Conservation (phyloP, 371 early-diverging fungal species). For the Actinomortierella wolfii region DNA sequence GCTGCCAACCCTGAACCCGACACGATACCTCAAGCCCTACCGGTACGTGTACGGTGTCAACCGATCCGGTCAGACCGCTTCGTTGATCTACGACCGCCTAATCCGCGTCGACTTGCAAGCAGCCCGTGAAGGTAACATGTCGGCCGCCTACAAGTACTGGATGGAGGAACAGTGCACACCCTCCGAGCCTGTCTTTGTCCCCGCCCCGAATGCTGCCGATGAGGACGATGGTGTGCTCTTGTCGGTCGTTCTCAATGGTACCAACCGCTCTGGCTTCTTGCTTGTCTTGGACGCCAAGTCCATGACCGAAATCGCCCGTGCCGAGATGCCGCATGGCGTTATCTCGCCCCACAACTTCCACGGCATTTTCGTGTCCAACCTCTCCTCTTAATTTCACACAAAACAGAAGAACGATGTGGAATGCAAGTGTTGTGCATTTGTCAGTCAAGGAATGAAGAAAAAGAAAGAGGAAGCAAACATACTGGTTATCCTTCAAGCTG, state of each 20-base stretch:
- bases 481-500: too few species aligned
- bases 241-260: slow-evolving; percentile 53
- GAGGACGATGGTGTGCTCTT: slow-evolving; percentile 72
- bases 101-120: slow-evolving; percentile 51
- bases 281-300: slow-evolving; percentile 58
- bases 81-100: slow-evolving; percentile 49
- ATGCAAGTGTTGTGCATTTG: too few species aligned
- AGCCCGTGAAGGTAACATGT: slow-evolving; percentile 15
- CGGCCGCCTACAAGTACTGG: slow-evolving; percentile 40
- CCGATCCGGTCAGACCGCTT: slow-evolving; percentile 49
- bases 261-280: slow-evolving; percentile 51
- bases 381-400: too few species aligned
- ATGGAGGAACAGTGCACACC: slow-evolving; percentile 51
- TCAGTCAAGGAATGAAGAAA: too few species aligned
- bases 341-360: slow-evolving; percentile 60
- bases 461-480: too few species aligned
- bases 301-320: slow-evolving; percentile 56
- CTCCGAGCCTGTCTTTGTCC: slow-evolving; percentile 71
- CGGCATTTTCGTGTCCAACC: slow-evolving; percentile 42
- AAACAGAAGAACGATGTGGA: too few species aligned
- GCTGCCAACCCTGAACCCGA: slow-evolving; percentile 61
- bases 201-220: slow-evolving; percentile 45
- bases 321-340: slow-evolving; percentile 49
- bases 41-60: slow-evolving; percentile 59
- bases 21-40: slow-evolving; percentile 49